Percentiles rank a stretch among this genome's conserved stretches.
Evolutionary conservation across 2,329 filamentous ascomycete species (phyloP).

Genomic region (Chaetomiaceae sp.): DNA sequence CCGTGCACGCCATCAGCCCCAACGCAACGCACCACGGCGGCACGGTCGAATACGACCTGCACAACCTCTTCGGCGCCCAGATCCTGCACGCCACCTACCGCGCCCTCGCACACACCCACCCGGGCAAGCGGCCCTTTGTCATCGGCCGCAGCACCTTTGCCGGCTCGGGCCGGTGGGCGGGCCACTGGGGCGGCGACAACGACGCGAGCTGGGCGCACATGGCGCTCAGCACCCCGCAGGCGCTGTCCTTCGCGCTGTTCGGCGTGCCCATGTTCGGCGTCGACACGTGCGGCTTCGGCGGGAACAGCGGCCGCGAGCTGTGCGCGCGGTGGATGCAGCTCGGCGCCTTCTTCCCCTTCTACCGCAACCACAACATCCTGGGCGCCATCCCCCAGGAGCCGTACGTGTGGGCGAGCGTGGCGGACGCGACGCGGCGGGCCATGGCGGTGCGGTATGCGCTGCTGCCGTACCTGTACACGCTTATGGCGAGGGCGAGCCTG

Average conservation of each 20-base stretch:
- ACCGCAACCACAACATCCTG: constrained; percentile 69
- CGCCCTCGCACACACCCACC: constrained; percentile 60
- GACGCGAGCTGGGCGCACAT: constrained; percentile 66
- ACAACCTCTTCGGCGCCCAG: constrained; percentile 73
- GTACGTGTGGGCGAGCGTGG: constrained; percentile 64
- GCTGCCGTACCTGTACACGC: constrained; percentile 72
- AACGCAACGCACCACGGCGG: constrained; percentile 75
- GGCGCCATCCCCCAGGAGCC: constrained; percentile 63
- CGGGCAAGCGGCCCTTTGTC: constrained; percentile 72
- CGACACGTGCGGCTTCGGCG: constrained; percentile 66
- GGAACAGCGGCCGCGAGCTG: constrained; percentile 63
- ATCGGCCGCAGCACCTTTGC: constrained; percentile 77
- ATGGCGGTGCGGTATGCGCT: constrained; percentile 69
- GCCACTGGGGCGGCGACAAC: constrained; percentile 82
- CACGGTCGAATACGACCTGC: constrained; percentile 70
- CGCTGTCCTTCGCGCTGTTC: constrained; percentile 68
- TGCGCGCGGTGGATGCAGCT: constrained; percentile 60
- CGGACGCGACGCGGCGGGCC: constrained; percentile 58
- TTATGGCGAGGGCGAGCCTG: constrained; percentile 62
- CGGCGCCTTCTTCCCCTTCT: constrained; percentile 70
- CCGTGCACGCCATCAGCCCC: constrained; percentile 67
- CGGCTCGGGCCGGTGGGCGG: constrained; percentile 69
- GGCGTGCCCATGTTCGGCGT: constrained; percentile 74
- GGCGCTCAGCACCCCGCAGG: constrained; percentile 73
- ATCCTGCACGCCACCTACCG: constrained; percentile 74